A percentile compares a stretch with the other conserved stretches of the same genome.
Evolutionary conservation across 176 grass and related monocot genomes (phyloP).

Genomic region (Phyllostachys edulis): DNA sequence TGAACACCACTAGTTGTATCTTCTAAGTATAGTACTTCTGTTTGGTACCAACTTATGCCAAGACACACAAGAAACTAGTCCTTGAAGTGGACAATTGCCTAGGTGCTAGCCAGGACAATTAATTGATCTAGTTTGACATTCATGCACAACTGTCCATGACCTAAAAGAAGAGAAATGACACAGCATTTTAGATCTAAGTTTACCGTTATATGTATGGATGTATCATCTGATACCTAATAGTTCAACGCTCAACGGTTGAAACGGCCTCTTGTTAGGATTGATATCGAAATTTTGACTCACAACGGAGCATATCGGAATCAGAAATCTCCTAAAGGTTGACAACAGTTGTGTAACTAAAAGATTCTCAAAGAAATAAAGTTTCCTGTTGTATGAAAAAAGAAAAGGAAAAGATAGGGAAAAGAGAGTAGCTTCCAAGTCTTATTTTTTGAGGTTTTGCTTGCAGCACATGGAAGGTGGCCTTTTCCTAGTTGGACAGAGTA

Average conservation of each 20-base stretch:
- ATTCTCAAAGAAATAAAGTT: not conserved
- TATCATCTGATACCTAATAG: not conserved
- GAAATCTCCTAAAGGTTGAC: not conserved
- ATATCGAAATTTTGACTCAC: not conserved
- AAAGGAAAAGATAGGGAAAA: not conserved
- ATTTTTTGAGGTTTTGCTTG: constrained; percentile 12
- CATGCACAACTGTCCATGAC: not conserved
- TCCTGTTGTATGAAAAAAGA: not conserved
- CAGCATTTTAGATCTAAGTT: not conserved
- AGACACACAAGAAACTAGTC: constrained; percentile 1
- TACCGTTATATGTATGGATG: not conserved
- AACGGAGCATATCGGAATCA: not conserved
- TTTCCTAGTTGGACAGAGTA: constrained; percentile 37
- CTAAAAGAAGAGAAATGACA: not conserved
- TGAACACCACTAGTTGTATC: not conserved
- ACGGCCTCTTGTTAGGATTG: not conserved
- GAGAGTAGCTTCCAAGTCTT: constrained; percentile 1
- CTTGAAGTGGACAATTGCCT: constrained; percentile 6
- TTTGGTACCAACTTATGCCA: constrained; percentile 19
- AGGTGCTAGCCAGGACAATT: not conserved
- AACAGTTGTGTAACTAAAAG: not conserved
- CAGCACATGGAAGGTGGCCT: constrained; percentile 31
- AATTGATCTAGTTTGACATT: not conserved
- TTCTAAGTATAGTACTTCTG: not conserved
- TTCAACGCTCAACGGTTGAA: not conserved